These are phyloP conservation scores for Scheffersomyces amazonensis DNA, from an alignment of 805 yeast genomes.

Conservation along the genomic window DNA sequence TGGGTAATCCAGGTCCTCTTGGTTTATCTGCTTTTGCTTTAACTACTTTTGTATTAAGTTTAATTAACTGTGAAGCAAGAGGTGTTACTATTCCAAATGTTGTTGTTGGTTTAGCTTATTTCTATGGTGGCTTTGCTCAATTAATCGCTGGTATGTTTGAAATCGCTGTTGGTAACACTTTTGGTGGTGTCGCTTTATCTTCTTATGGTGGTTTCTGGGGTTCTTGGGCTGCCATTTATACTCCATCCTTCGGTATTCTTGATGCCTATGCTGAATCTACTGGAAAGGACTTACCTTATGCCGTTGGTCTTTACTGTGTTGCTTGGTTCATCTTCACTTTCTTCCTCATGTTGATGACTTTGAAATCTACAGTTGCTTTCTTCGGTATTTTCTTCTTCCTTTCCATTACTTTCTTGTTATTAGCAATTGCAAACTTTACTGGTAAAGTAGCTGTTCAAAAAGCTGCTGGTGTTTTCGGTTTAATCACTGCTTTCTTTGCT, in stretches of 20 bases:
- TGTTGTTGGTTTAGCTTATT: conserved; percentile 63
- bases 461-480: conserved; percentile 42
- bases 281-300: conserved; percentile 24
- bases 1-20: conserved; percentile 74
- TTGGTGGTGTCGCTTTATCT: conserved; percentile 63
- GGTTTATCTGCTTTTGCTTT: conserved; percentile 72
- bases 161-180: conserved; percentile 71
- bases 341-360: conserved; percentile 37
- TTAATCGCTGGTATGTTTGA: conserved; percentile 75
- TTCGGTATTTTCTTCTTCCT: conserved; percentile 39
- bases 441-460: conserved; percentile 28
- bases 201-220: conserved; percentile 78
- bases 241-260: conserved; percentile 34
- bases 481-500: conserved; percentile 39
- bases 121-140: conserved; percentile 74
- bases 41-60: conserved; percentile 62
- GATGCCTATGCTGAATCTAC: conserved; percentile 28
- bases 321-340: conserved; percentile 47
- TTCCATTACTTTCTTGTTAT: conserved; percentile 37
- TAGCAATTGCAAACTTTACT: conserved; percentile 36
- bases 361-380: conserved; percentile 43
- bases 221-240: conserved; percentile 61
- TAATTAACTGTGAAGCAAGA: conserved; percentile 64
- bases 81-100: conserved; percentile 60
- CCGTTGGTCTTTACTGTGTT: conserved; percentile 35